Evolutionary conservation across 2,329 filamentous ascomycete genomes (phyloP).

Genomic region (Calcarisporium arbuscula): DNA sequence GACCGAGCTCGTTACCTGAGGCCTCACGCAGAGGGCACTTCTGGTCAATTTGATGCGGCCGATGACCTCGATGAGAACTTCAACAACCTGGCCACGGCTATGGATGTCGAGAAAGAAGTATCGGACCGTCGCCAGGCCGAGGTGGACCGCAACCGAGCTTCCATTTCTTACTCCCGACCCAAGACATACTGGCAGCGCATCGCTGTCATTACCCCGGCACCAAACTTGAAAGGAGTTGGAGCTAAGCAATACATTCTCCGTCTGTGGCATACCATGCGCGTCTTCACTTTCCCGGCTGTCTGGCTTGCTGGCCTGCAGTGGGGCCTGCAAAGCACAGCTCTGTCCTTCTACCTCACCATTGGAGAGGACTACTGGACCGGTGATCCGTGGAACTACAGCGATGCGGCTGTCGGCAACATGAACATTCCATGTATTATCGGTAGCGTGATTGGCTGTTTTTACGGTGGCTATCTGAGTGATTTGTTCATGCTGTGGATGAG

Average conservation of each 20-base stretch:
- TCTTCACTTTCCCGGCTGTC: slow-evolving; percentile 52
- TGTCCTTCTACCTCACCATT: slow-evolving; percentile 53
- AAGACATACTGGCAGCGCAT: slow-evolving; percentile 51
- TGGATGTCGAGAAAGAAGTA: slow-evolving; percentile 12
- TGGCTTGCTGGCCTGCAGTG: slow-evolving; percentile 52
- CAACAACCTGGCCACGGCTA: slow-evolving; percentile 1
- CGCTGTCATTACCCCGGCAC: slow-evolving; percentile 47
- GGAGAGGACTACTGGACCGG: slow-evolving; percentile 50
- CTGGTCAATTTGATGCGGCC: background rate
- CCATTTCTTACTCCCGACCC: slow-evolving; percentile 19
- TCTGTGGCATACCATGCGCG: slow-evolving; percentile 47
- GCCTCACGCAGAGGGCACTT: background rate
- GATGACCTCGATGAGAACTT: background rate
- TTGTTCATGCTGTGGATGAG: slow-evolving; percentile 50
- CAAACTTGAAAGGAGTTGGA: slow-evolving; percentile 45
- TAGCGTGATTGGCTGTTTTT: slow-evolving; percentile 48
- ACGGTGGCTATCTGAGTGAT: slow-evolving; percentile 52
- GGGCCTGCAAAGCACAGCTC: slow-evolving; percentile 54
- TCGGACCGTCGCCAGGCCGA: slow-evolving; percentile 10
- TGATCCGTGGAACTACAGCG: slow-evolving; percentile 47
- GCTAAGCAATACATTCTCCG: slow-evolving; percentile 47
- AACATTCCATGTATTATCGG: slow-evolving; percentile 50
- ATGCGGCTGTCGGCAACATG: slow-evolving; percentile 50
- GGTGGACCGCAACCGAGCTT: slow-evolving; percentile 15
- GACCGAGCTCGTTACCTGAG: slow-evolving; percentile 31